These are phyloP conservation scores for Aspergillus fijiensis DNA, from an alignment of 2,329 filamentous ascomycete species.

Conservation along the genomic window DNA sequence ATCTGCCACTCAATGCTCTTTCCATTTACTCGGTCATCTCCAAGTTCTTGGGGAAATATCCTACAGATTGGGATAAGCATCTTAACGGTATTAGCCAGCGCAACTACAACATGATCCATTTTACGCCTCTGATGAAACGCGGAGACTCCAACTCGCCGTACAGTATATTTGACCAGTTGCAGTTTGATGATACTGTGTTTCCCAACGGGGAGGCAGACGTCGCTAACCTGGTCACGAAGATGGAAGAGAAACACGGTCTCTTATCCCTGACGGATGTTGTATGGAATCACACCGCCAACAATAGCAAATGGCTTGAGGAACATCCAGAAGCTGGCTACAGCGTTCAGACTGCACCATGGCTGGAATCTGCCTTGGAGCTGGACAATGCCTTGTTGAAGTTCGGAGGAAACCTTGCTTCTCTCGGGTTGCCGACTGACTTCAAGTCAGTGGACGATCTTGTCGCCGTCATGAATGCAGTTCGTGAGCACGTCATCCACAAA, in stretches of 20 bases:
- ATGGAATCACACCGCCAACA: constrained; percentile 95
- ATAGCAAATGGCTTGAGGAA: constrained; percentile 88
- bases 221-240: constrained; percentile 69
- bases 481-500: constrained; percentile 72
- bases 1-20: constrained; percentile 79
- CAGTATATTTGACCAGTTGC: constrained; percentile 89
- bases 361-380: constrained; percentile 68
- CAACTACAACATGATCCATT: constrained; percentile 99
- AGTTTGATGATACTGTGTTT: constrained; percentile 80
- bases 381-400: constrained; percentile 70
- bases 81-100: constrained; percentile 82
- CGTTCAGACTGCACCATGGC: constrained; percentile 77
- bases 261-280: constrained; percentile 94
- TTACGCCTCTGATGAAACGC: constrained; percentile 86
- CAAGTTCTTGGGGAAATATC: constrained; percentile 96
- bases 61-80: constrained; percentile 85
- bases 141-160: constrained; percentile 94
- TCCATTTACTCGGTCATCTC: constrained; percentile 93
- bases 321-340: constrained; percentile 97
- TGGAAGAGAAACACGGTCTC: constrained; percentile 81
- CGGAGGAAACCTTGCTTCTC: constrained; percentile 59
- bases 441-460: constrained; percentile 70
- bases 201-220: constrained; percentile 83
- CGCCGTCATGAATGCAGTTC: constrained; percentile 79
- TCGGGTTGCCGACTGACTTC: constrained; percentile 75